Conservation (phyloP, 371 early-diverging fungal species). For the Mortierella sp. region DNA sequence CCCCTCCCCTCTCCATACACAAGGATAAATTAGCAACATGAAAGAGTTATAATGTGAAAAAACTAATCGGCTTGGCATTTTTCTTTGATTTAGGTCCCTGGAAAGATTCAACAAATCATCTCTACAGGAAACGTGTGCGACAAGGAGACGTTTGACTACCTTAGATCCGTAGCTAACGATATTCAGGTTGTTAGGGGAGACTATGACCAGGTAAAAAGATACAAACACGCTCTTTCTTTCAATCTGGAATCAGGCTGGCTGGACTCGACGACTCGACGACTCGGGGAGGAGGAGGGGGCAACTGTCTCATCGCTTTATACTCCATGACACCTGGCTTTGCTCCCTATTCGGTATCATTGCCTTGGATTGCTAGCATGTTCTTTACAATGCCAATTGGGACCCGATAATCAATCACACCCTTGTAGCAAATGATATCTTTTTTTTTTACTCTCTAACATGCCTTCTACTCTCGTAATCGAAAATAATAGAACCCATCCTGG, state of each 20-base stretch:
- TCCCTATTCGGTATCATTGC: no score
- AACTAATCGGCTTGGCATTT: not conserved
- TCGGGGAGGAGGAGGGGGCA: no score
- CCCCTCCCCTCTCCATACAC: no score
- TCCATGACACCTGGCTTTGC: no score
- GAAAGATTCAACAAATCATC: constrained; percentile 95
- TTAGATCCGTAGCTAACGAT: constrained; percentile 86
- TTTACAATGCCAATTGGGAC: not conserved
- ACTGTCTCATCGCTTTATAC: no score
- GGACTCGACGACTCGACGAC: no score
- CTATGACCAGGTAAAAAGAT: constrained; percentile 76
- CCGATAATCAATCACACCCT: no score
- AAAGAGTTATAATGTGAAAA: not conserved
- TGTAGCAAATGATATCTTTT: no score
- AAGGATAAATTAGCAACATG: no score
- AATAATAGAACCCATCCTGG: constrained; percentile 62
- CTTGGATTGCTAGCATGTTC: not conserved
- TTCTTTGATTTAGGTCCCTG: constrained; percentile 74
- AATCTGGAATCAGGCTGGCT: no score
- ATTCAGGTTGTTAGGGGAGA: constrained; percentile 88
- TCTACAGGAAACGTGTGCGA: constrained; percentile 92
- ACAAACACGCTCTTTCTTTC: not conserved
- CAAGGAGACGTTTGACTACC: constrained; percentile 87
- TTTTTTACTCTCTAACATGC: no score
- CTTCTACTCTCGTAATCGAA: not conserved